These are phyloP conservation scores for Epicoccum nigrum DNA, from an alignment of 2,329 filamentous ascomycete genomes.

Conservation along the genomic window DNA sequence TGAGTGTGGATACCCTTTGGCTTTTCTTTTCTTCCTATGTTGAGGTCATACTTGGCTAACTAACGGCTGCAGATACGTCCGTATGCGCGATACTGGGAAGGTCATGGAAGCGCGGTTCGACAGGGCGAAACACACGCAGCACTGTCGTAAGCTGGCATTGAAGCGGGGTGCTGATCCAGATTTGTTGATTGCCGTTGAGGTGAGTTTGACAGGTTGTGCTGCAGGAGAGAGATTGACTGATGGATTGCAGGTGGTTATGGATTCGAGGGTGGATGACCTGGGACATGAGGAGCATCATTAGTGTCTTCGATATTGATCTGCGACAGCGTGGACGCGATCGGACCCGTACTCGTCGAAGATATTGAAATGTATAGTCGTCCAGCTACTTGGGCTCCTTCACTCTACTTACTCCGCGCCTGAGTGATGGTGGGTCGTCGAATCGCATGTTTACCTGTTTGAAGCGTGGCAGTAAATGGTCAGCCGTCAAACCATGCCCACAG, in stretches of 20 bases:
- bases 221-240: not conserved
- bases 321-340: not conserved
- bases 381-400: too few relatives aligned
- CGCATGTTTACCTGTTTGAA: too few relatives aligned
- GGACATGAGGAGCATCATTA: not conserved
- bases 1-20: not conserved
- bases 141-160: constrained; percentile 1
- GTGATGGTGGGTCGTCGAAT: too few relatives aligned
- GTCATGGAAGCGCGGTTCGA: constrained; percentile 2
- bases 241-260: not conserved
- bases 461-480: too few relatives aligned
- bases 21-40: too few relatives aligned
- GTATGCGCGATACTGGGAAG: not conserved
- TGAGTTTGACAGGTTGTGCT: not conserved
- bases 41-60: not conserved
- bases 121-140: constrained; percentile 1
- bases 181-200: constrained; percentile 3
- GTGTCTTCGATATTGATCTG: too few relatives aligned
- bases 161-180: not conserved
- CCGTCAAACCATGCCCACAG: too few relatives aligned
- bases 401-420: too few relatives aligned
- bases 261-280: not conserved
- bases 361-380: too few relatives aligned
- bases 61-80: not conserved
- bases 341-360: too few relatives aligned